Percentiles rank a stretch among this genome's conserved stretches.
These are phyloP conservation scores for Ogataea neopini DNA, from an alignment of 805 yeast genomes.

Conservation along the genomic window DNA sequence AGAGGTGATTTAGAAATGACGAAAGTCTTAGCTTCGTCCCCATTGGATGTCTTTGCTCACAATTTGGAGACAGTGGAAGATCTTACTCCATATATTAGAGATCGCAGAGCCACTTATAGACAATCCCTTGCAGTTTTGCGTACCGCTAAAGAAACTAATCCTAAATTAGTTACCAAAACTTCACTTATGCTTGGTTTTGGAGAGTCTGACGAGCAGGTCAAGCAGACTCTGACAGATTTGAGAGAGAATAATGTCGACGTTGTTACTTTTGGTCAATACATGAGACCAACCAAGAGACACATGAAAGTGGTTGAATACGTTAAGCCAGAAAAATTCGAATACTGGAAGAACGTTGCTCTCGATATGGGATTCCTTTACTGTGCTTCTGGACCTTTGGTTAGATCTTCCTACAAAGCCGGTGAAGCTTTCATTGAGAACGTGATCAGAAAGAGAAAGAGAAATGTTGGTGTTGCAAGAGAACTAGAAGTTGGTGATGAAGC, in stretches of 20 bases:
- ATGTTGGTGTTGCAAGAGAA: conserved; percentile 37
- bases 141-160: conserved; percentile 77
- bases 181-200: conserved; percentile 97
- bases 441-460: conserved; percentile 66
- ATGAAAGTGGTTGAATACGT: conserved; percentile 97
- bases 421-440: conserved; percentile 96
- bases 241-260: conserved; percentile 83
- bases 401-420: conserved; percentile 98
- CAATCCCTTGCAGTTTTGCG: conserved; percentile 79
- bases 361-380: conserved; percentile 93
- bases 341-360: conserved; percentile 85
- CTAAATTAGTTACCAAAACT: conserved; percentile 83
- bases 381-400: conserved; percentile 95
- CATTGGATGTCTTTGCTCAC: conserved; percentile 95
- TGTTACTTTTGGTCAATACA: conserved; percentile 97
- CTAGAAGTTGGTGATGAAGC: conserved; percentile 34
- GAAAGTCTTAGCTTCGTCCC: conserved; percentile 75
- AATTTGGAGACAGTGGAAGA: conserved; percentile 95
- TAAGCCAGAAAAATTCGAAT: conserved; percentile 89
- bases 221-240: conserved; percentile 73
- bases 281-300: conserved; percentile 98
- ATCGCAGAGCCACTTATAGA: conserved; percentile 92
- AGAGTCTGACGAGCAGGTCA: conserved; percentile 87
- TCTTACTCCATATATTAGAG: conserved; percentile 92
- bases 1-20: conserved; percentile 86